Evolutionary conservation across 1,284 basidiomycete genomes (phyloP).

Genomic region (Moesziomyces parantarcticus): DNA sequence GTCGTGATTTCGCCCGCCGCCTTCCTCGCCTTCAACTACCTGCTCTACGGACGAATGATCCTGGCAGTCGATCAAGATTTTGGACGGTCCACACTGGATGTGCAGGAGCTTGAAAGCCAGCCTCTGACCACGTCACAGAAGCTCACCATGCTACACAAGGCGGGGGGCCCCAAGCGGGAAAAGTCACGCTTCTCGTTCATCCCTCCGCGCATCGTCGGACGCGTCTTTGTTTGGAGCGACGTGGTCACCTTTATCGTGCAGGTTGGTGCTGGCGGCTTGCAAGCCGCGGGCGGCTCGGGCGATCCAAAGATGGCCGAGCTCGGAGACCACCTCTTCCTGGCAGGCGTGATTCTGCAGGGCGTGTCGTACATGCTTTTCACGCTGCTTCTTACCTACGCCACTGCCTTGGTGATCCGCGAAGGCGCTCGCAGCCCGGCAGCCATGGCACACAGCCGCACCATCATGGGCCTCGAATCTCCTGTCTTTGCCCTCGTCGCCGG

Average conservation of each 20-base stretch:
- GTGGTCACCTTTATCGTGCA: conserved; percentile 61
- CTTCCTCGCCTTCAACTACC: conserved; percentile 60
- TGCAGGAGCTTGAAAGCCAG: conserved; percentile 23
- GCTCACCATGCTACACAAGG: conserved; percentile 34
- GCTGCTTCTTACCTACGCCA: conserved; percentile 32
- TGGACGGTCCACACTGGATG: conserved; percentile 19
- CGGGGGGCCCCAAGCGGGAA: conserved; percentile 28
- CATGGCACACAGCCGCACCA: conserved; percentile 1
- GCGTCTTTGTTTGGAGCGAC: conserved; percentile 61
- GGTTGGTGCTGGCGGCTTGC: conserved; percentile 43
- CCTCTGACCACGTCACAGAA: conserved; percentile 20
- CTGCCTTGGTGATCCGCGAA: conserved; percentile 20
- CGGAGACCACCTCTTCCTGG: conserved; percentile 52
- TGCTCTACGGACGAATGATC: conserved; percentile 51
- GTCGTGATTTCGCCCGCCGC: conserved; percentile 53
- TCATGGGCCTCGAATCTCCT: conserved; percentile 23
- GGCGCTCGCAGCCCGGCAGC: conserved; percentile 1
- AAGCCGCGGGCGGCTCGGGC: conserved; percentile 25
- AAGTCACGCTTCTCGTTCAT: conserved; percentile 46
- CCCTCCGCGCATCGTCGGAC: conserved; percentile 48
- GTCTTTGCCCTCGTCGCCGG: conserved; percentile 30
- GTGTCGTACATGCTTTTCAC: conserved; percentile 53
- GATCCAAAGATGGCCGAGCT: conserved; percentile 23
- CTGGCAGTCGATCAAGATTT: conserved; percentile 37
- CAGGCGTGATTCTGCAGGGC: conserved; percentile 48